These are phyloP conservation scores for Kondoa malvinella DNA, from an alignment of 768 basidiomycete species.

Conservation along the genomic window DNA sequence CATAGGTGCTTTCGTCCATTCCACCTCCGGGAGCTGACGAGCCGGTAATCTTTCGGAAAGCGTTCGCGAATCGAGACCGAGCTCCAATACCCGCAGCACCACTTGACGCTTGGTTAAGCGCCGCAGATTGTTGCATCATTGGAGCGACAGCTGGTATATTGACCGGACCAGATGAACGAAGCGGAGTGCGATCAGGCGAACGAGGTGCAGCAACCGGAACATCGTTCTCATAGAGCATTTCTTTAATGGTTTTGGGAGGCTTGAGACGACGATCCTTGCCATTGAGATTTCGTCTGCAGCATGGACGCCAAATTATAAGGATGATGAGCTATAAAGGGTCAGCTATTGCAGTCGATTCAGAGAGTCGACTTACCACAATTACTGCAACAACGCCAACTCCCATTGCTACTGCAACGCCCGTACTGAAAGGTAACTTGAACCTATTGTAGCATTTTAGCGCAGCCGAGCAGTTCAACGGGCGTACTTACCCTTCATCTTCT, in stretches of 20 bases:
- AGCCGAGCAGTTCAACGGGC: neutral
- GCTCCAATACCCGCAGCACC: neutral
- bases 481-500: constrained; percentile 3
- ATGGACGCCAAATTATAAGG: neutral
- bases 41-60: neutral
- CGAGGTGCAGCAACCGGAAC: neutral
- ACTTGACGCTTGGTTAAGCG: neutral
- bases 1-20: neutral
- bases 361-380: neutral
- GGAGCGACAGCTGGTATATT: neutral
- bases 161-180: neutral
- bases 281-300: neutral
- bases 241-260: neutral
- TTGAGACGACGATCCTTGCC: neutral
- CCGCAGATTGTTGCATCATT: neutral
- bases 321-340: neutral
- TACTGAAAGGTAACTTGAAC: neutral
- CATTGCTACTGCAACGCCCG: constrained; percentile 1
- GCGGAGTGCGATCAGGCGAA: neutral
- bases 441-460: neutral
- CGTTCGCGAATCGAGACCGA: neutral
- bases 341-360: neutral
- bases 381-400: neutral
- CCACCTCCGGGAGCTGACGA: neutral
- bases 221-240: neutral